phyloP scores from a whole-genome alignment of 768 basidiomycete species.

The Megacollybia marginata region DNA sequence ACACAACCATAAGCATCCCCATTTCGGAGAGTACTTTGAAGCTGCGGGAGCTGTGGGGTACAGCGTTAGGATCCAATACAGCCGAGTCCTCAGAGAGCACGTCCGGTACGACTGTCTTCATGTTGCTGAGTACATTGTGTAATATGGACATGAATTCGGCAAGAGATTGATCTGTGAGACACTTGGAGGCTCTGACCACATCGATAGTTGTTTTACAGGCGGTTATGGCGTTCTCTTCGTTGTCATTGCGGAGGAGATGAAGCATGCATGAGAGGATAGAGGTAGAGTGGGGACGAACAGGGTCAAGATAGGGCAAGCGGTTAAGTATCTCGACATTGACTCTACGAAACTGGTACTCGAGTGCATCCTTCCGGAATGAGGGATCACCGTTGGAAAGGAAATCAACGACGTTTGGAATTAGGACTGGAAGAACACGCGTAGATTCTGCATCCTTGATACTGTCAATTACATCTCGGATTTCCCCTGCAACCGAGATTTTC shows the following conservation, averaged over 20 bases:
- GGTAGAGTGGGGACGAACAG: conserved; percentile 59
- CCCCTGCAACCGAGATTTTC: conserved; percentile 63
- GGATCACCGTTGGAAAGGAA: conserved; percentile 64
- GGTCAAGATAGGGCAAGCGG: conserved; percentile 76
- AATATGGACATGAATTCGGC: conserved; percentile 77
- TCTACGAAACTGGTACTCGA: conserved; percentile 79
- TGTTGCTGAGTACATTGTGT: conserved; percentile 69
- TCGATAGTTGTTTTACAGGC: conserved; percentile 92
- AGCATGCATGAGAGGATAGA: conserved; percentile 76
- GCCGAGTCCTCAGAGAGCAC: conserved; percentile 64
- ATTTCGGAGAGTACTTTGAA: conserved; percentile 95
- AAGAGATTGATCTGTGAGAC: conserved; percentile 64
- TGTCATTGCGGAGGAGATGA: conserved; percentile 78
- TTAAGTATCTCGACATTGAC: conserved; percentile 85
- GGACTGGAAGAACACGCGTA: conserved; percentile 58
- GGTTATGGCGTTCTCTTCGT: conserved; percentile 89
- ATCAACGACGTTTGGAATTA: conserved; percentile 68
- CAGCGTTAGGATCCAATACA: conserved; percentile 43
- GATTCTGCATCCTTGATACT: conserved; percentile 71
- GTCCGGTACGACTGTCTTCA: conserved; percentile 64
- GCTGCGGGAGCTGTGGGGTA: conserved; percentile 71
- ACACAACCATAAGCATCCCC: conserved; percentile 84
- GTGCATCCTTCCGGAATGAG: conserved; percentile 55
- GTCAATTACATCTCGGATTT: conserved; percentile 79
- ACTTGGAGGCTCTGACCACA: conserved; percentile 70